Conservation (phyloP, 805 yeast species). For the Lipomyces kockii region DNA sequence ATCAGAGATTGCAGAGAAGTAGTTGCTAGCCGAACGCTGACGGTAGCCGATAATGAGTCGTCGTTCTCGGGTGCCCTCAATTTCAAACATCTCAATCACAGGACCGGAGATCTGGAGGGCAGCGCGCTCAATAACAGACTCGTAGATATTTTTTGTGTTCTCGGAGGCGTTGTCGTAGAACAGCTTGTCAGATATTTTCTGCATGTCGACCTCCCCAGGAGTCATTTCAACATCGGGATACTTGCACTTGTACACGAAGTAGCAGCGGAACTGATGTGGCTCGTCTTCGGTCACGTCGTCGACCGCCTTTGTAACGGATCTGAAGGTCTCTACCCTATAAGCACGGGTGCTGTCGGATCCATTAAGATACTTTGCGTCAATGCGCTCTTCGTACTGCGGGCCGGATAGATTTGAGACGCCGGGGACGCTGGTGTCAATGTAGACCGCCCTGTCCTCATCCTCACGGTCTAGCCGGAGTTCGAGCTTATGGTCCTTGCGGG, state of each 20-base stretch:
- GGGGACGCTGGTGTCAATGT: constrained; percentile 69
- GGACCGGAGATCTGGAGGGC: constrained; percentile 66
- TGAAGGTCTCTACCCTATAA: constrained; percentile 78
- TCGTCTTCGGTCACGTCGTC: constrained; percentile 50
- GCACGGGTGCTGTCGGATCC: constrained; percentile 47
- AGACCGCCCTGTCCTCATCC: constrained; percentile 84
- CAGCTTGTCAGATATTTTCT: constrained; percentile 74
- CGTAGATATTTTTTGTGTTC: constrained; percentile 79
- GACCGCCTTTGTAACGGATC: constrained; percentile 58
- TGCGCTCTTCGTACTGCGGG: constrained; percentile 48
- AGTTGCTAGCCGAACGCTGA: constrained; percentile 81
- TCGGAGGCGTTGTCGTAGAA: constrained; percentile 77
- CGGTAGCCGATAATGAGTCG: constrained; percentile 88
- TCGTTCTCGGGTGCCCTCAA: constrained; percentile 80
- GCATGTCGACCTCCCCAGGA: constrained; percentile 57
- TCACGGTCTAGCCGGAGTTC: constrained; percentile 80
- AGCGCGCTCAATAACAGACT: constrained; percentile 71
- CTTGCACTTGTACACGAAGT: constrained; percentile 79
- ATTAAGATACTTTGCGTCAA: constrained; percentile 76
- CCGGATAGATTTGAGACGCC: constrained; percentile 52
- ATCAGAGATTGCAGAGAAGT: constrained; percentile 83
- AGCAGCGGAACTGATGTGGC: constrained; percentile 62
- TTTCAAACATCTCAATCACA: constrained; percentile 82
- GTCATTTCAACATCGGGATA: constrained; percentile 48
- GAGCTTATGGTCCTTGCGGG: constrained; percentile 60